Conservation (phyloP, 495 filamentous ascomycete genomes). For the Xylaria intraflava region DNA sequence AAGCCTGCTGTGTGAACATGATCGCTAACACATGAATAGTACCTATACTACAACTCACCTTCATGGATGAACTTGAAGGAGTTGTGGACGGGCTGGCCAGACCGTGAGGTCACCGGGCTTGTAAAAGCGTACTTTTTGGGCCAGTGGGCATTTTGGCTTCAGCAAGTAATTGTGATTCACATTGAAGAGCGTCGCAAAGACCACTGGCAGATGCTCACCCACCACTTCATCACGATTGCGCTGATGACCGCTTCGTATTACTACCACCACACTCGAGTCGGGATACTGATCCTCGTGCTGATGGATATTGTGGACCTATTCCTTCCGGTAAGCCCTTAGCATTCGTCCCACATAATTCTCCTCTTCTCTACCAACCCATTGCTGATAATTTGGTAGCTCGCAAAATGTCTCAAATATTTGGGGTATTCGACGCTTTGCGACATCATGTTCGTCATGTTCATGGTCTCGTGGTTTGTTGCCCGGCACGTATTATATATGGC, state of each 20-base stretch:
- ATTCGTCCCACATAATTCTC: not conserved
- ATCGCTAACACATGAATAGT: constrained; percentile 47
- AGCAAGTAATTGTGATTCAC: constrained; percentile 90
- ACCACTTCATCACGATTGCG: constrained; percentile 82
- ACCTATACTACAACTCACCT: constrained; percentile 67
- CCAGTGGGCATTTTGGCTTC: constrained; percentile 88
- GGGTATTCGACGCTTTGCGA: constrained; percentile 72
- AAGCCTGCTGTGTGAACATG: not conserved
- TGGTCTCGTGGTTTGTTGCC: constrained; percentile 74
- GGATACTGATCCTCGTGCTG: constrained; percentile 78
- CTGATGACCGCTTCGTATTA: constrained; percentile 75
- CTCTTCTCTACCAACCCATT: not conserved
- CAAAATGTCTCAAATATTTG: constrained; percentile 91
- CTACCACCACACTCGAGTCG: constrained; percentile 77
- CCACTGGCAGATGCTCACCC: constrained; percentile 89
- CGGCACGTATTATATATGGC: constrained; percentile 74
- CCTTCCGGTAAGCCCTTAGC: constrained; percentile 62
- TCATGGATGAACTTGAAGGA: constrained; percentile 72
- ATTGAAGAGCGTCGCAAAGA: constrained; percentile 93
- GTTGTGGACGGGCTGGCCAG: constrained; percentile 80
- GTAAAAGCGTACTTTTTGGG: constrained; percentile 90
- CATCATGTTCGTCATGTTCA: constrained; percentile 76
- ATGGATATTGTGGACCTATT: constrained; percentile 94
- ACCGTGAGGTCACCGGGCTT: constrained; percentile 59
- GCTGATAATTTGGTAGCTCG: constrained; percentile 52